Evolutionary conservation across 2,329 filamentous ascomycete genomes (phyloP).

Genomic region (Arthrinium puccinioides): DNA sequence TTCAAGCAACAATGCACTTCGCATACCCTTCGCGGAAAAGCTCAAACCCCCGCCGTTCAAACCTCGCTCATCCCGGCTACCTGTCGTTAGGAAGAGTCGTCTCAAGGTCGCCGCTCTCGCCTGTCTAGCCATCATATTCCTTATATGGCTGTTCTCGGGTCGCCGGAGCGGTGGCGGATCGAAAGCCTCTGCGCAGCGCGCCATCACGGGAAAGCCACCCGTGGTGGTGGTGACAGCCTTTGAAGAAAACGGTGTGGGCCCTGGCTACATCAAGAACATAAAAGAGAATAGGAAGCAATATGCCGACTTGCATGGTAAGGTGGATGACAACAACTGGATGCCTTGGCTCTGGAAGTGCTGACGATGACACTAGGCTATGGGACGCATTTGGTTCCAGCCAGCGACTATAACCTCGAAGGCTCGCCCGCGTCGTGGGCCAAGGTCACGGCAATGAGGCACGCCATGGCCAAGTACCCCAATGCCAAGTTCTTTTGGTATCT

Average conservation of each 20-base stretch:
- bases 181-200: constrained; percentile 23
- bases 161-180: constrained; percentile 11
- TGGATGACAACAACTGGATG: neutral
- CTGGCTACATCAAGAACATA: constrained; percentile 64
- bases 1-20: constrained; percentile 64
- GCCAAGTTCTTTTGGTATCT: constrained; percentile 82
- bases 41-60: constrained; percentile 69
- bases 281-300: constrained; percentile 80
- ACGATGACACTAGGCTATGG: constrained; percentile 60
- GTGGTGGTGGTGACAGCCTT: constrained; percentile 82
- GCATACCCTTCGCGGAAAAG: constrained; percentile 81
- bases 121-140: constrained; percentile 43
- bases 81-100: constrained; percentile 53
- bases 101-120: constrained; percentile 51
- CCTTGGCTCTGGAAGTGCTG: too few species aligned
- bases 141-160: constrained; percentile 53
- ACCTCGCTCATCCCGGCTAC: constrained; percentile 48
- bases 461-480: constrained; percentile 71
- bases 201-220: constrained; percentile 45
- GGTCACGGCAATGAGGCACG: constrained; percentile 82
- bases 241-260: constrained; percentile 57
- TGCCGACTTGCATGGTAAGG: constrained; percentile 73
- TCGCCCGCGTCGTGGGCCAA: constrained; percentile 63
- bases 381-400: constrained; percentile 72
- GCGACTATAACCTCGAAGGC: constrained; percentile 64